Base-by-base conservation (phyloP, 441 rosid genomes). In the Gossypium aridum region DNA sequence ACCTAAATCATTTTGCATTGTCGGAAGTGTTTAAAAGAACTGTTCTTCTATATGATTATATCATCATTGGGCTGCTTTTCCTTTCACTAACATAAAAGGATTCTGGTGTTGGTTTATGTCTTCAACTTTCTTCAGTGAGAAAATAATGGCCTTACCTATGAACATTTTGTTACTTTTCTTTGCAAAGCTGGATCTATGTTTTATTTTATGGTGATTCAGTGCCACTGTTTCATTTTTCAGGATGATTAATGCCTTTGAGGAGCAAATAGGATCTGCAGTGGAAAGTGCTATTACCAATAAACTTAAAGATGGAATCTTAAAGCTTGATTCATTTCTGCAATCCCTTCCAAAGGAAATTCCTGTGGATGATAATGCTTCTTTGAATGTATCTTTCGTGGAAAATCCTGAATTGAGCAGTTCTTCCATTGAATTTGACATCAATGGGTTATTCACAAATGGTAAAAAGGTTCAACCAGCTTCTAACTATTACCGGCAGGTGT, bases 241-340 rank as follows among this genome's bases (percentile, higher is more conserved):
- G 80, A 88, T 94, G 94, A 80, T 94, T 17, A 85, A 94, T 89
- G 98, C 98, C 22, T 90, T 92, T 82, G 89, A 88, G 84, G 93
- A 51, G 64, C 88, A 87, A 64, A 92, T 92, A 64, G 85, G 85
- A 43, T 80, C 96, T 64, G 91, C 94, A 65, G 97, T 92, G 59
- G 97, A 94, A 84, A 88, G 76, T 75, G 87, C 97, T 3, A 90
- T 94, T 72, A 39, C 89, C 49, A 84, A 84, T 76, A 88, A 90
- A 72, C 92, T 94, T 12, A 73, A 70, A 75, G 92, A 94, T 73
- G 97, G 92, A 75, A 87, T 89, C 72, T 75, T 83, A 73, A 88
- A 90, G 71, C 96, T 94, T 75, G 95, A 92, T 83, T 83, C 88
- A 4, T 82, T 89, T 76, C 80, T 94, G 63, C 91, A 87, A 75